phyloP scores from a whole-genome alignment of 805 yeast species.

The Wickerhamiella siamensis region DNA sequence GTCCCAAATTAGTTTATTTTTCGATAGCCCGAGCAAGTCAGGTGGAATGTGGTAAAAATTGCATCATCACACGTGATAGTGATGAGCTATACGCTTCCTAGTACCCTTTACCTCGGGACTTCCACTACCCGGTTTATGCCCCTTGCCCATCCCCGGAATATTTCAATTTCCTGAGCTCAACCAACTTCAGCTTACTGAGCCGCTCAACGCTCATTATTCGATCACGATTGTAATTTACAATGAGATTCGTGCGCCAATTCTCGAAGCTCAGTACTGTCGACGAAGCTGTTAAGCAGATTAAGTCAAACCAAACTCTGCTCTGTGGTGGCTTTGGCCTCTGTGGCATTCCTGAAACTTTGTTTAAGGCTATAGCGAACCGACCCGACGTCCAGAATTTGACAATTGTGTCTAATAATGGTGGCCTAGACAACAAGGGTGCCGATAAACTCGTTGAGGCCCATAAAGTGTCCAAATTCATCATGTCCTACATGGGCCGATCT shows the following conservation, averaged over 20 bases:
- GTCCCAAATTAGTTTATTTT: too few species aligned
- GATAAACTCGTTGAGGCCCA: slow-evolving; percentile 29
- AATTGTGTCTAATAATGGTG: slow-evolving; percentile 37
- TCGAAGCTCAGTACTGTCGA: slow-evolving; percentile 14
- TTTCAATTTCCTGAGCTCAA: too few species aligned
- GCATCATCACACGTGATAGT: too few species aligned
- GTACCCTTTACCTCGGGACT: too few species aligned
- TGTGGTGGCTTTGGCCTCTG: slow-evolving; percentile 38
- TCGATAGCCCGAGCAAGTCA: too few species aligned
- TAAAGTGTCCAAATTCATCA: slow-evolving; percentile 33
- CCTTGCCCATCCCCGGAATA: too few species aligned
- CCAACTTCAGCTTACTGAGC: too few species aligned
- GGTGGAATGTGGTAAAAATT: too few species aligned
- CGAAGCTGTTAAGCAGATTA: slow-evolving; percentile 14
- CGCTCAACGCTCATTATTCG: too few species aligned
- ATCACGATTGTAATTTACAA: too few species aligned
- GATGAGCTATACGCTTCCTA: too few species aligned
- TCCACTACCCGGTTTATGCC: too few species aligned
- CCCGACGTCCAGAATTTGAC: slow-evolving; percentile 28
- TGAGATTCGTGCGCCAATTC: not conserved
- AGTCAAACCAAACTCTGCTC: slow-evolving; percentile 25
- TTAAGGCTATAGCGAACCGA: slow-evolving; percentile 26
- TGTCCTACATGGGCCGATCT: slow-evolving; percentile 35
- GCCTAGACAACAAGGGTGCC: slow-evolving; percentile 32
- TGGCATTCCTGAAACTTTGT: slow-evolving; percentile 34